Evolutionary conservation across 805 yeast genomes (phyloP), one percentile per base, ranked within the genome.

Genomic region (Yarrowia osloensis): DNA sequence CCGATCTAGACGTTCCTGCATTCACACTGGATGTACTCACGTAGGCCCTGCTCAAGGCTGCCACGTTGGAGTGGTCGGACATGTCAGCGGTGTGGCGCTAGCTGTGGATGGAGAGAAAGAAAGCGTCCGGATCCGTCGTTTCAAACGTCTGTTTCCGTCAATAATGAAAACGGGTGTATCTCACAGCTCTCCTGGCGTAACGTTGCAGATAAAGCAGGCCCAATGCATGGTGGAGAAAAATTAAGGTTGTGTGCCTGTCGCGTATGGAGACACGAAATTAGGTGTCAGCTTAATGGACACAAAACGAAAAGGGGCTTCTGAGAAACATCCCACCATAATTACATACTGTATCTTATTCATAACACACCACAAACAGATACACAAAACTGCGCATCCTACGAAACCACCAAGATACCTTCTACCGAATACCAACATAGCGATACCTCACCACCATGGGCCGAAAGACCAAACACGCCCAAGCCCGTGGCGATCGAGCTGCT

Each of bases 131-230:
- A 3, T 54, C 39, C 5, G 55, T 49, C 39, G 37, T 19, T 28
- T 28, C 1, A 8, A n/a, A 4, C 22, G 52, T 46, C 31, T 44
- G 31, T 8, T 24, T 15, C 15, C 26, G 47, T 42, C 9, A 6
- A 13, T 22, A 42, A 22, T 21, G 9, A 22, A n/a, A n/a, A n/a
- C n/a, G n/a, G n/a, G n/a, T 15, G 19, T n/a, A 4, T 17, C 13
- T 17, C 19, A 9, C 1, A 5, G 19, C 19, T 4, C 21, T 8
- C 17, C 22, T 47, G 24, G 24, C 33, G 54, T 31, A 31, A 21
- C 57, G 40, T 19, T 50, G 57, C 40, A 33, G 40, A 50, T 50
- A 13, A 33, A 50, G 42, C 57, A 33, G 57, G 52, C 15, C 57
- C 40, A 19, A 31, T 50, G 62, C 62, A 54, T 26, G 46, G 21